Evolutionary conservation across 371 early-diverging fungal genomes (phyloP), one percentile per base, ranked within the genome.

Genomic region (Mortierella sp.): DNA sequence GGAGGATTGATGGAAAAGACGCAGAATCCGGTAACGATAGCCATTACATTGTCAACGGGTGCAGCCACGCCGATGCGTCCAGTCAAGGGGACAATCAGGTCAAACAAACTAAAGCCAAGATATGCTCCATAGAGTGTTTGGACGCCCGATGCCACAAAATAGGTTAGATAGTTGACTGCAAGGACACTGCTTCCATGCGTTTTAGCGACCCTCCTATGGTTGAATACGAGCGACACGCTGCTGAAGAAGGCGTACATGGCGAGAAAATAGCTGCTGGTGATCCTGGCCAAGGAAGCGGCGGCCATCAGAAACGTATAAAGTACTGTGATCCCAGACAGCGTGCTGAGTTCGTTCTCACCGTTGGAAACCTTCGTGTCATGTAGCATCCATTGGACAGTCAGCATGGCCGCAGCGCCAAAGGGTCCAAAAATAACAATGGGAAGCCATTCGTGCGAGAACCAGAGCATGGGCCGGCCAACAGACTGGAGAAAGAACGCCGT

Each of bases 81-180:
- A 1, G 94, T 92, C 77, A 96, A 86, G 0, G 96, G 96, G 0
- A 96, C 93, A 88, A 96, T 92, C 26, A 94, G 84, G 75, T 93
- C 91, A 28, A 93, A 88, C 69, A 93, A 77, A 19, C 91, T 89
- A 75, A 90, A 91, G 0, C 87, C 83, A 37, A 90, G 81, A 54
- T 89, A 90, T 5, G 88, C 86, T 40, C 88, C 90, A 51, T 92
- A 73, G 6, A 88, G 75, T 0, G 90, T 87, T 26, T 91, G 87
- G 0, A 89, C 77, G 4, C 88, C 77, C 4, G 86, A 78, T 34
- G 86, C 87, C 14, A 92, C 43, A 9, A 88, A 76, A 73, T 94
- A 94, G 0, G 90, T 87, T 21, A 69, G 9, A 28, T 77, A 78
- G n/a, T 80, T 75, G 44, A 84, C 71, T 11, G 50, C 13, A 26